These are phyloP conservation scores for Poronia punctata DNA, from an alignment of 495 filamentous ascomycete genomes.

Conservation along the genomic window DNA sequence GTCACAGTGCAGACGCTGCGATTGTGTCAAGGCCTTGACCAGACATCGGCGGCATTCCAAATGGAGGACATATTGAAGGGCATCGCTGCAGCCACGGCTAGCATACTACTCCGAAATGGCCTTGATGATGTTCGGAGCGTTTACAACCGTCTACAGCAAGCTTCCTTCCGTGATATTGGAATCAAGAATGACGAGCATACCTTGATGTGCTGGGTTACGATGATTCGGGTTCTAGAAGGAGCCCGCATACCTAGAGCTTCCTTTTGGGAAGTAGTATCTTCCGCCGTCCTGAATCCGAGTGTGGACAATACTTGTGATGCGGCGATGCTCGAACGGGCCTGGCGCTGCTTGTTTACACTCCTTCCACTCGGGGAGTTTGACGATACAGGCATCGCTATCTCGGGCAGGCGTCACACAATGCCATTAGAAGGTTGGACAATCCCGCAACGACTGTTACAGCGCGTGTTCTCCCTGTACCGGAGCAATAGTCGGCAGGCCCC, in stretches of 20 bases:
- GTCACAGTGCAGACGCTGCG: conserved; percentile 26
- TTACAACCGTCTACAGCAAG: conserved; percentile 54
- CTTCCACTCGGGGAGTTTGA: conserved; percentile 77
- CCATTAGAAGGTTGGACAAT: conserved; percentile 65
- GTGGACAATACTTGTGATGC: conserved; percentile 36
- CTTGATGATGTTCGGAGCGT: conserved; percentile 49
- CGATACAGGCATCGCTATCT: conserved; percentile 50
- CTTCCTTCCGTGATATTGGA: conserved; percentile 53
- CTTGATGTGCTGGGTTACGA: conserved; percentile 60
- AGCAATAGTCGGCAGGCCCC: conserved; percentile 48
- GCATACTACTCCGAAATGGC: conserved; percentile 40
- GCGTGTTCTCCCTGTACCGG: conserved; percentile 60
- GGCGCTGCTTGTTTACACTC: conserved; percentile 66
- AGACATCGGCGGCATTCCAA: conserved; percentile 24
- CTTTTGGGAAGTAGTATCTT: conserved; percentile 56
- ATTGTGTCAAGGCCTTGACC: conserved; percentile 23
- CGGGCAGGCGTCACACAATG: conserved; percentile 47
- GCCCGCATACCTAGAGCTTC: conserved; percentile 34
- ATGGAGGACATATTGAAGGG: conserved; percentile 38
- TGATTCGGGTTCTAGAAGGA: conserved; percentile 51
- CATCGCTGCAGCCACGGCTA: conserved; percentile 28
- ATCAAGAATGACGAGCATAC: conserved; percentile 52
- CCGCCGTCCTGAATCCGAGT: conserved; percentile 29
- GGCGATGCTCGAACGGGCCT: conserved; percentile 56
- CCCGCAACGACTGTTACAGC: conserved; percentile 57